These are phyloP conservation scores for Zoysia japonica DNA, from an alignment of 176 grass and related monocot species.

Conservation along the genomic window DNA sequence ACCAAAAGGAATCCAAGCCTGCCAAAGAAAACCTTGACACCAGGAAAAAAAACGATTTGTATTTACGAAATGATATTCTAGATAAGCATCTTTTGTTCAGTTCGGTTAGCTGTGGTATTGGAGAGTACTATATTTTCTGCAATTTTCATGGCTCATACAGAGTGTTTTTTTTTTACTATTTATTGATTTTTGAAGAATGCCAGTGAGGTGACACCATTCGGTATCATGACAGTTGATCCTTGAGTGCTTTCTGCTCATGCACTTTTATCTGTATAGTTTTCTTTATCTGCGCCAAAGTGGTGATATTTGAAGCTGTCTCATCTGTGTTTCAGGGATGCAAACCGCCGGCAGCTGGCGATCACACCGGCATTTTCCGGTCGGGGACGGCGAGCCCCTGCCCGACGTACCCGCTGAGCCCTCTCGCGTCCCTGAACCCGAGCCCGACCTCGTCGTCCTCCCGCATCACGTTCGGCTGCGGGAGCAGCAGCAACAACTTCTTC, in stretches of 20 bases:
- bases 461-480: constrained; percentile 44
- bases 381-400: constrained; percentile 54
- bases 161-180: neutral
- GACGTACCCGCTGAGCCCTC: constrained; percentile 42
- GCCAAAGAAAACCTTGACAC: constrained; percentile 19
- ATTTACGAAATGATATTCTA: constrained; percentile 33
- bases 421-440: neutral
- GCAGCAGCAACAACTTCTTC: constrained; percentile 21
- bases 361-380: constrained; percentile 36
- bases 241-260: neutral
- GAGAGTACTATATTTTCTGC: constrained; percentile 9
- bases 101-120: constrained; percentile 12
- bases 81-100: neutral
- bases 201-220: neutral
- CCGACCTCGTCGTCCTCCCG: constrained; percentile 54
- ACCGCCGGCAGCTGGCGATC: constrained; percentile 35
- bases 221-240: neutral
- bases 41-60: constrained; percentile 28
- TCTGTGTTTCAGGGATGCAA: constrained; percentile 57
- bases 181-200: neutral
- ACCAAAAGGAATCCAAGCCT: constrained; percentile 42
- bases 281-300: neutral
- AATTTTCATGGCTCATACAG: neutral
- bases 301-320: neutral
- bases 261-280: neutral